Base-by-base conservation (phyloP, 1,139 yeast species). In the Blastobotrys proliferans region DNA sequence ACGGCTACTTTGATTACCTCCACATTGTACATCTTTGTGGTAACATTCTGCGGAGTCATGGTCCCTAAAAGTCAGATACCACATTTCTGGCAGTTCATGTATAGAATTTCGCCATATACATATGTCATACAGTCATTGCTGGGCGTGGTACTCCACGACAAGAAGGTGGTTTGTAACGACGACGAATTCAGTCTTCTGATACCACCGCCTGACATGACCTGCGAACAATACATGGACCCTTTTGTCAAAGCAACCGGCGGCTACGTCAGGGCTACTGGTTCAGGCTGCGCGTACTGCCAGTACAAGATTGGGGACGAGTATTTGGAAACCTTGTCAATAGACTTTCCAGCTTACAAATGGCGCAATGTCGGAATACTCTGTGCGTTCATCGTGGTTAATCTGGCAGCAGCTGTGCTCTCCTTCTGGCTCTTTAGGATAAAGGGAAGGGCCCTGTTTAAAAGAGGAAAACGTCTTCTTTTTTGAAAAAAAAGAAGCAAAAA, bases 31-130 rank as follows among this genome's bases (percentile, higher is more conserved):
- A 67, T 80, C 6, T 74, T 79, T 48, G 64, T 77, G 63, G 68
- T 79, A 44, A 39, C 50, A 3, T 79, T 79, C 66, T 73, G 81
- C 56, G 86, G 86, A 60, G 81, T 80, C 47, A 74, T 77, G 41
- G 84, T 79, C 57, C 82, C 83, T 13, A 66, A 63, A 17, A 45
- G 55, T 3, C 65, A 74, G 45, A 73, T 80, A 74, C 84, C 83
- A n/a, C 77, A 79, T 1, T 80, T 82, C 66, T 81, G 67, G 68
- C 67, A 52, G 46, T 84, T 82, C 66, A 79, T 82, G 83, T 75
- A 79, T 64, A 75, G 78, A 57, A 72, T 73, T 1, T 76, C 83
- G 6, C 88, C 88, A 14, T 75, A 74, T 62, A 79, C 85, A 1
- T 82, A 81, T 55, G 70, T 77, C 51, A 72, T 81, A 40, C 80